Evolutionary conservation across 1,139 yeast genomes (phyloP), one percentile per base, ranked within the genome.

Genomic region (Pneumocystis oryctolagi): DNA sequence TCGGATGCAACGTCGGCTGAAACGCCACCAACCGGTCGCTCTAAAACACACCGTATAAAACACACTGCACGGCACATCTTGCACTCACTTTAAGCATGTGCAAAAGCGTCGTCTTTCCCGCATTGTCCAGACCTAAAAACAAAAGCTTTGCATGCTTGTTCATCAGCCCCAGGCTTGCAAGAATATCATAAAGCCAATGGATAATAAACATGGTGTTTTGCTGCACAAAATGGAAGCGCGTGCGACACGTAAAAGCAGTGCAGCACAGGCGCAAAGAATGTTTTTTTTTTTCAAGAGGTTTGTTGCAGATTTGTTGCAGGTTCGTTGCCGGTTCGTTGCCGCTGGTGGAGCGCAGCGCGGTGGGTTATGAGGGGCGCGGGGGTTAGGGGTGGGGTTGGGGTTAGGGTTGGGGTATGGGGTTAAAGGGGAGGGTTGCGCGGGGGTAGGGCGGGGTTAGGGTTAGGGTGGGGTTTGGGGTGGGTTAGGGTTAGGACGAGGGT

Each of bases 11-110:
- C 37, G 99, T 92, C 69, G 98, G 98, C 76, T 89, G 96, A 71
- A 92, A 82, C 61, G 97, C 89, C 65, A 98, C 98, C 77, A 92
- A 82, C 77, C 99, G 85, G 76, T 92, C 99, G 74, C 92, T 94
- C 80, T 80, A 62, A 18, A 58, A 9, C 9, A 34, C 12, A 9
- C 12, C 6, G 37, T 34, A 8, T 6, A n/a, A n/a, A n/a, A n/a
- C n/a, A n/a, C n/a, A n/a, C n/a, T n/a, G n/a, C 37, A 9, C 12
- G 6, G 37, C 2, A 34, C 37, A 2, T 6, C 12, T 34, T 9
- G 37, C 12, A 8, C 70, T 53, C 62, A 71, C 74, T 70, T 87
- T 92, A 74, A 92, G 82, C 96, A 92, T 92, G 76, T 92, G 98
- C 72, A 92, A 81, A 71, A 92, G 80, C 57, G 99, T 92, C 64